phyloP scores from a whole-genome alignment of 441 rosid species.

The Euphorbia celastroides region DNA sequence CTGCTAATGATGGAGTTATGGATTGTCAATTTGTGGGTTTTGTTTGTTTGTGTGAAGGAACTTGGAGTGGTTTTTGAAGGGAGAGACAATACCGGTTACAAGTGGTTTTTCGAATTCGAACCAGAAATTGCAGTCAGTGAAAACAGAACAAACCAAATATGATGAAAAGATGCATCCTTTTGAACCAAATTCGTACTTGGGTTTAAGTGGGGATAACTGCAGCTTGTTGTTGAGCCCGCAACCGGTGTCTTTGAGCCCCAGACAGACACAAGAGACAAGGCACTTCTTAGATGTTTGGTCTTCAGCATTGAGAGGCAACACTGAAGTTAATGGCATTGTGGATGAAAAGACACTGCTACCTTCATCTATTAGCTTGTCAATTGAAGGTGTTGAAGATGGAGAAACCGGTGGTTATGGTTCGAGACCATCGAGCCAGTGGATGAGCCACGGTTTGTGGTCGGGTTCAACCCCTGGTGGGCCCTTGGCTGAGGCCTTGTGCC shows the following conservation, averaged over 20 bases:
- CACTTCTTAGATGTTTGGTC: constrained; percentile 59
- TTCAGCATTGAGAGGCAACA: constrained; percentile 20
- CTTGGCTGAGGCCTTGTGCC: constrained; percentile 65
- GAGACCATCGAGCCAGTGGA: constrained; percentile 42
- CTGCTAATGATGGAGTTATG: not conserved
- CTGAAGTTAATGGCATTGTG: constrained; percentile 12
- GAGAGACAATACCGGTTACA: constrained; percentile 32
- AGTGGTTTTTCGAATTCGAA: constrained; percentile 26
- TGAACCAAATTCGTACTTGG: constrained; percentile 17
- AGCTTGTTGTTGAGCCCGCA: constrained; percentile 30
- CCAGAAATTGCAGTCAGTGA: constrained; percentile 36
- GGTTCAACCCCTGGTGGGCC: constrained; percentile 66
- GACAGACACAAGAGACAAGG: constrained; percentile 50
- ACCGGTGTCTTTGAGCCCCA: constrained; percentile 23
- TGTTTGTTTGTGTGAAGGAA: constrained; percentile 41
- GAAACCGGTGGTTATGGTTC: constrained; percentile 13
- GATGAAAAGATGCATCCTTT: constrained; percentile 14
- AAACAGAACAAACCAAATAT: constrained; percentile 22
- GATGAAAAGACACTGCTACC: constrained; percentile 28
- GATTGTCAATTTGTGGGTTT: constrained; percentile 12
- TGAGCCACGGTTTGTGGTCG: constrained; percentile 38
- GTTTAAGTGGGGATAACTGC: constrained; percentile 23
- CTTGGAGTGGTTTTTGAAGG: constrained; percentile 69
- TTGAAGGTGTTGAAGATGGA: constrained; percentile 35
- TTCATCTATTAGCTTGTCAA: constrained; percentile 55